These are phyloP conservation scores for Pestalotiopsis sp. DNA, from an alignment of 2,329 filamentous ascomycete genomes.

Conservation along the genomic window DNA sequence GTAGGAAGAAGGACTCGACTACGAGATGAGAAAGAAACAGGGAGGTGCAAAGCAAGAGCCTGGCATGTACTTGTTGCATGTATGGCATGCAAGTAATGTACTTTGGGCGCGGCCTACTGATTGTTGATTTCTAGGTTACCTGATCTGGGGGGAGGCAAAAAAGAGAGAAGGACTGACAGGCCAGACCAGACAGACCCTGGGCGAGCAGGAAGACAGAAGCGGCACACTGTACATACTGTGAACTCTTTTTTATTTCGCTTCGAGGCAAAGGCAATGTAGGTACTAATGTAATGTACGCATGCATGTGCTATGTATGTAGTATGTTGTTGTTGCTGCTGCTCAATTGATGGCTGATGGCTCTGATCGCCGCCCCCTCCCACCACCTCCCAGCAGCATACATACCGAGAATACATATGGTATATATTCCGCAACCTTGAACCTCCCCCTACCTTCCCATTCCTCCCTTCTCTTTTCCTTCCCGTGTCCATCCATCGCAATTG, in stretches of 20 bases:
- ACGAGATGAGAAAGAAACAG: background rate
- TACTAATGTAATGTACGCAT: background rate
- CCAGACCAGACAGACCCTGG: background rate
- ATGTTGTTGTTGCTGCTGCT: background rate
- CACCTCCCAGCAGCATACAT: background rate
- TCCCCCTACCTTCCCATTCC: background rate
- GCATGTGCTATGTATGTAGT: background rate
- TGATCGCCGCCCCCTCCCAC: background rate
- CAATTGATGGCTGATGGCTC: background rate
- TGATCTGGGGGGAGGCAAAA: background rate
- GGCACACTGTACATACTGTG: background rate
- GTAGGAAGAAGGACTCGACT: background rate
- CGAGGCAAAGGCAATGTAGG: background rate
- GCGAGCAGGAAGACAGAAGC: background rate
- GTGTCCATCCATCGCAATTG: conserved; percentile 6
- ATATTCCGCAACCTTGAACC: conserved; percentile 1
- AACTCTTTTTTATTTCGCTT: background rate
- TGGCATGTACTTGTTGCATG: background rate
- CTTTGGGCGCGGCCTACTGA: background rate
- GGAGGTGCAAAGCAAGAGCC: background rate
- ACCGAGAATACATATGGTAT: background rate
- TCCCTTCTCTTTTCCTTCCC: background rate
- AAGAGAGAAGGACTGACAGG: background rate
- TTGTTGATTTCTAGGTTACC: background rate
- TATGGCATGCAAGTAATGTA: background rate